phyloP scores from a whole-genome alignment of 257 asterid genomes.

The Catharanthus roseus region DNA sequence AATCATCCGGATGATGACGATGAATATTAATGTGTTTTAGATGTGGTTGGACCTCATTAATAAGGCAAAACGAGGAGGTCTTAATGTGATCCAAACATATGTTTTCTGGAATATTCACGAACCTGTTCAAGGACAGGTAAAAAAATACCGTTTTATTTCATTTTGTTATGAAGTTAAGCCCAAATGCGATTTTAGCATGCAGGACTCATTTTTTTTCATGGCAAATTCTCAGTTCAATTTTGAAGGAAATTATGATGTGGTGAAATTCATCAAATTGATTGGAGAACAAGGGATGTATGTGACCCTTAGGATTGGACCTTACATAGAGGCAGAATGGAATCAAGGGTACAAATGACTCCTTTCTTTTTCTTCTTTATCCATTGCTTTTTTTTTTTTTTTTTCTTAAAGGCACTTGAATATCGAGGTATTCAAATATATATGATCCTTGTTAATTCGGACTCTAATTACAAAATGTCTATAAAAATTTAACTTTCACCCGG shows the following conservation, averaged over 20 bases:
- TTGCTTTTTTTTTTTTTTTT: background rate
- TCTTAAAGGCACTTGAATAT: too few species aligned
- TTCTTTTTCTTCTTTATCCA: background rate
- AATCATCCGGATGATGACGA: too few species aligned
- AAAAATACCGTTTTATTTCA: too few species aligned
- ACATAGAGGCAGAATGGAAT: slow-evolving; percentile 95
- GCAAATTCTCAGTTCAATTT: slow-evolving; percentile 45
- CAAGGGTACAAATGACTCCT: slow-evolving; percentile 73
- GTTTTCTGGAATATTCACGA: slow-evolving; percentile 93
- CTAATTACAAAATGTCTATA: too few species aligned
- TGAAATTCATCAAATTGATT: slow-evolving; percentile 57
- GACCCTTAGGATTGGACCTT: slow-evolving; percentile 88
- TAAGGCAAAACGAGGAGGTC: slow-evolving; percentile 67
- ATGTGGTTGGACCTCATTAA: slow-evolving; percentile 76
- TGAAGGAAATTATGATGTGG: slow-evolving; percentile 61
- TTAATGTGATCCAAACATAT: slow-evolving; percentile 72
- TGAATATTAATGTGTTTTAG: too few species aligned
- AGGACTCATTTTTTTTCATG: background rate
- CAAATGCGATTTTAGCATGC: too few species aligned
- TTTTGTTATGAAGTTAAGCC: too few species aligned
- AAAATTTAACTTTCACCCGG: too few species aligned
- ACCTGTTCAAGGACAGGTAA: slow-evolving; percentile 75
- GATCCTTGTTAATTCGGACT: too few species aligned
- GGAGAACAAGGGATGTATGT: slow-evolving; percentile 69
- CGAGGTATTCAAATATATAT: too few species aligned